Conservation (phyloP, 257 asterid species). For the Linaria vulgaris region DNA sequence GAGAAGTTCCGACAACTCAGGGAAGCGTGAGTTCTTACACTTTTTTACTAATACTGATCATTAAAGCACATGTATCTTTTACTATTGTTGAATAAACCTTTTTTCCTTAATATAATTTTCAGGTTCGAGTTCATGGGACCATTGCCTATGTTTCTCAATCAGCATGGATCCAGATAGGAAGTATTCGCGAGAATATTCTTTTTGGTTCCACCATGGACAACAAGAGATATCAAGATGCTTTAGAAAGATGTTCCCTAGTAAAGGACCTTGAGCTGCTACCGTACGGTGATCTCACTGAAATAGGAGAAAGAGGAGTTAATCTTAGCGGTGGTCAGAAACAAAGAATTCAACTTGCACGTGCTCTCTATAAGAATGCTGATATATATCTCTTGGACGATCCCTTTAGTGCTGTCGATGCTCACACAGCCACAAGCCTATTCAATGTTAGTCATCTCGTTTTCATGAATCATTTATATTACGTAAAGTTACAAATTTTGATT, state of each 20-base stretch:
- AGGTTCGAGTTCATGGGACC: slow-evolving; percentile 75
- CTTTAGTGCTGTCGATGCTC: slow-evolving; percentile 96
- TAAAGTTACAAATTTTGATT: background rate
- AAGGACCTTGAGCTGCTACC: slow-evolving; percentile 91
- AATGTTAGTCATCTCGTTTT: slow-evolving; percentile 41
- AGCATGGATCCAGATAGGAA: slow-evolving; percentile 98
- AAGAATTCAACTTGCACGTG: slow-evolving; percentile 95
- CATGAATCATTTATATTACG: background rate
- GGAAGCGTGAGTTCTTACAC: slow-evolving; percentile 75
- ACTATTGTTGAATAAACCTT: too few relatives aligned
- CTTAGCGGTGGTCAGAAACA: slow-evolving; percentile 99
- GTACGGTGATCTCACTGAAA: slow-evolving; percentile 86
- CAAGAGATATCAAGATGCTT: slow-evolving; percentile 62
- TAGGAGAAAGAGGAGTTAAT: slow-evolving; percentile 96
- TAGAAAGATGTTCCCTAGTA: slow-evolving; percentile 70
- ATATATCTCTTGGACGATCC: slow-evolving; percentile 94
- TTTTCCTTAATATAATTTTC: slow-evolving; percentile 18
- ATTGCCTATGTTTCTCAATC: slow-evolving; percentile 92
- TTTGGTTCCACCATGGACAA: slow-evolving; percentile 70
- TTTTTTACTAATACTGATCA: background rate
- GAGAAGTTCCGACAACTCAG: slow-evolving; percentile 74
- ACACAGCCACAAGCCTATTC: slow-evolving; percentile 84
- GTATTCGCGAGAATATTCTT: slow-evolving; percentile 75
- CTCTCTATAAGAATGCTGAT: slow-evolving; percentile 84
- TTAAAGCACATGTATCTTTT: too few relatives aligned